Base-by-base conservation (phyloP, 2,329 filamentous ascomycete genomes). In the Mycosphaerella sp. region DNA sequence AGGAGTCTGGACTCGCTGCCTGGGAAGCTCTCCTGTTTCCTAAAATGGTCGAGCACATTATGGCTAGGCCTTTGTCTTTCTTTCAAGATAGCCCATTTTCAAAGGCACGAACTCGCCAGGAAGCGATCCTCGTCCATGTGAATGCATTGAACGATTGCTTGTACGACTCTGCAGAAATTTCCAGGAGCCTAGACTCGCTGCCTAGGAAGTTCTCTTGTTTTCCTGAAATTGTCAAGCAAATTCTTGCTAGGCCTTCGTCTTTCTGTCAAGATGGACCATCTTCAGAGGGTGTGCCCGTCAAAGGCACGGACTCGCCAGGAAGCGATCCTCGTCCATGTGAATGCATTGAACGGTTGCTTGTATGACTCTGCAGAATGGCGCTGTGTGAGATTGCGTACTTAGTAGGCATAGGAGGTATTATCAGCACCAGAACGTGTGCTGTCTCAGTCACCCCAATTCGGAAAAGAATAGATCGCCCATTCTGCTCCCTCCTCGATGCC, bases 331-430 rank as follows among this genome's bases (percentile, higher is more conserved):
- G n/a, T 46, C 45, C 29, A 29, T 29, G 42, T 34, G 26, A 53
- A 48, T 23, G 29, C 21, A 21, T 39, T 42, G 40, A 43, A 48
- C 12, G 48, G 31, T 8, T 10, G 39, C 8, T 26, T 46, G 51
- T 32, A 40, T 1, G 32, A 45, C 8, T 47, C 50, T 2, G 50
- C 40, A 36, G 34, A 46, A 11, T 39, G 14, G 42, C 41, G 50
- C 4, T 41, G 43, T 21, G 36, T 36, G n/a, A 47, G 23, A 23
- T 46, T 12, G 50, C 36, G 34, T 41, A 53, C 11, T 43, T 53
- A 10, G 11, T 53, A 11, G 11, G 34, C 14, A 26, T 4, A 17
- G 14, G 14, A 17, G 14, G 14, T 17, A 39, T 0, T 39, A 48
- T 48, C 45, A 38, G 34, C 23, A 32, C 7, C 6, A 31, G 7